A percentile compares a stretch with the other conserved stretches of the same genome.
Conservation (phyloP, 2,329 filamentous ascomycete species). For the Sarocladiaceae sp. region DNA sequence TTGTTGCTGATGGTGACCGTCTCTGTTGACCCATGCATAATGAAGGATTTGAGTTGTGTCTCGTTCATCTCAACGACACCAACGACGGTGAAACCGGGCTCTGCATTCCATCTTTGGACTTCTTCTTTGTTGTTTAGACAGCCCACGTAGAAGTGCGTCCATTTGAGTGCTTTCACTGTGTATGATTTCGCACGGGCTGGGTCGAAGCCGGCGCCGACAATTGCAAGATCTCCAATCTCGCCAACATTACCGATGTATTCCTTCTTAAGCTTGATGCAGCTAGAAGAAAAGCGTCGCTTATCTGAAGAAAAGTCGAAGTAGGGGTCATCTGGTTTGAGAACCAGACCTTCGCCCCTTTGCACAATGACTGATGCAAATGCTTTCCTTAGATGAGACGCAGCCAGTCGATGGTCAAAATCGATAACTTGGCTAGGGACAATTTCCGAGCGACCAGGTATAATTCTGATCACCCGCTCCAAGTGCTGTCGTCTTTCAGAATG, state of each 20-base stretch:
- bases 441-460: constrained; percentile 50
- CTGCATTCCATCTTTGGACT: constrained; percentile 41
- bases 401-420: constrained; percentile 52
- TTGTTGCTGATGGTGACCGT: constrained; percentile 33
- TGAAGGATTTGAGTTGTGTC: constrained; percentile 44
- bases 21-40: constrained; percentile 37
- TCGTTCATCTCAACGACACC: constrained; percentile 54
- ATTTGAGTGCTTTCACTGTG: constrained; percentile 50
- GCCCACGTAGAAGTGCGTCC: constrained; percentile 76
- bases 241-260: constrained; percentile 74
- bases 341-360: constrained; percentile 66
- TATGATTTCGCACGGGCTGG: constrained; percentile 53
- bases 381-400: constrained; percentile 48
- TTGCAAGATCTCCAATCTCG: constrained; percentile 75
- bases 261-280: constrained; percentile 80
- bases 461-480: constrained; percentile 48
- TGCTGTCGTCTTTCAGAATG: constrained; percentile 55
- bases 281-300: constrained; percentile 32
- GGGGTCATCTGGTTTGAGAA: constrained; percentile 73
- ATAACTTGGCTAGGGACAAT: constrained; percentile 62
- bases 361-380: constrained; percentile 63
- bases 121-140: constrained; percentile 65
- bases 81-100: constrained; percentile 60
- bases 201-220: constrained; percentile 70
- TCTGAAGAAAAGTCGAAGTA: constrained; percentile 57